phyloP scores from a whole-genome alignment of 257 asterid species.

The Paraleonurus japonicus region DNA sequence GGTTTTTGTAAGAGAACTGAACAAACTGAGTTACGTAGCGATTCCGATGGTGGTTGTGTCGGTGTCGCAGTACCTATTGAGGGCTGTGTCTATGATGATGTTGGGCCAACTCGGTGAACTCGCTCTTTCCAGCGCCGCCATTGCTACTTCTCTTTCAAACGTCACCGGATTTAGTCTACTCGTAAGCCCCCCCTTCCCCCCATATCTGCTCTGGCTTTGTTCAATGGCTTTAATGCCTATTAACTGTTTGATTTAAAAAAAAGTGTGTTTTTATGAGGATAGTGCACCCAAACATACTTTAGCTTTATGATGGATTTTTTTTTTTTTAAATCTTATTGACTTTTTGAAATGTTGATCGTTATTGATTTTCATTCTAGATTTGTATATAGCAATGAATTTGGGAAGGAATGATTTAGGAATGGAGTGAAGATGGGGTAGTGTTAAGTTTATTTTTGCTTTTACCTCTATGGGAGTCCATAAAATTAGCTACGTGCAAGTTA shows the following conservation, averaged over 20 bases:
- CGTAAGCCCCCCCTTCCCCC: constrained; percentile 18
- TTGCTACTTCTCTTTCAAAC: constrained; percentile 44
- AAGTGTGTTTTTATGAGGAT: too few relatives aligned
- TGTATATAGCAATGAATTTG: too few relatives aligned
- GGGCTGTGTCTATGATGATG: constrained; percentile 50
- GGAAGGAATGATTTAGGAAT: not conserved
- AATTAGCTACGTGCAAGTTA: not conserved
- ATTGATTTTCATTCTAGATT: too few relatives aligned
- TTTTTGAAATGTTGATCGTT: too few relatives aligned
- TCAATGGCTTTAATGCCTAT: not conserved
- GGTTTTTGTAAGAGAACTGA: constrained; percentile 28
- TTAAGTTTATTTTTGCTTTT: not conserved
- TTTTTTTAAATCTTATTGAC: too few relatives aligned
- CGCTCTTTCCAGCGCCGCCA: constrained; percentile 48
- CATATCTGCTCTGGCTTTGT: too few relatives aligned
- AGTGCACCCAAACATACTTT: not conserved
- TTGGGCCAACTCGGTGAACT: constrained; percentile 54
- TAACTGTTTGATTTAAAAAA: constrained; percentile 11
- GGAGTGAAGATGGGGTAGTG: too few relatives aligned
- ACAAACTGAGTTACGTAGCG: constrained; percentile 37
- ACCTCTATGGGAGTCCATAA: not conserved
- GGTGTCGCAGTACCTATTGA: constrained; percentile 37
- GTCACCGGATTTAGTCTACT: constrained; percentile 51
- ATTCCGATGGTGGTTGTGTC: constrained; percentile 45
- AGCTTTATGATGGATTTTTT: not conserved